Evolutionary conservation across 192 early-diverging fungal species (phyloP), one percentile per base, ranked within the genome.

Genomic region (Funneliformis mosseae): DNA sequence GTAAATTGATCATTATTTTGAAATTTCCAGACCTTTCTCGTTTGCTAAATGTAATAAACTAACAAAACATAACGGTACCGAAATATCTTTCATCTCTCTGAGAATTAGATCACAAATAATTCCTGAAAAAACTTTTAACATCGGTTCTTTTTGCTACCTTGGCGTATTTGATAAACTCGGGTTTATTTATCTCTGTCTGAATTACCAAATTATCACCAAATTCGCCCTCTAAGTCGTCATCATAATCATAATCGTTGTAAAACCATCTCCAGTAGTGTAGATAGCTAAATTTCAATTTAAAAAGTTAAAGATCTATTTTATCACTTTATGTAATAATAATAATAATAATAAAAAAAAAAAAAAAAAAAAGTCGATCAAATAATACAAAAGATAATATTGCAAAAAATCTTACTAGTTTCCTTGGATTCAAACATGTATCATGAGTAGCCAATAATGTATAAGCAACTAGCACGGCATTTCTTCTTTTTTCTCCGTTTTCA

Each of bases 21-120:
- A 85, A 64, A 97, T 92, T 33, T 80, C 77, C 80, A 98, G 84
- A 73, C 93, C 91, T 81, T 95, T 92, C 83, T 98, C 97, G 82
- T 99, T 98, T 43, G 97, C 97, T 80, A 99, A 83, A 90, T 99
- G 97, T 79, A 99, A 84, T 69, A 99, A 83, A 79, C 97, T 97
- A 77, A 99, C 98, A 83, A 99, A 99, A 85, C 97, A 97, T 81
- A 95, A 99, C 39, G 96, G 92, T n/a, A 97, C 92, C 4, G 97
- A 97, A 77, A 99, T 97, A 63, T 99, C 97, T 76, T 91, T 89
- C 76, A 96, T 88, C 76, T 90, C 92, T 90, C 39, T 88, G 88
- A 60, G 93, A 84, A 81, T 99, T 23, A 99, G 88, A 23, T 87
- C 86, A 38, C 89, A 81, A 42, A 98, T 89, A 2, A 99, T 84